Evolutionary conservation across 495 filamentous ascomycete species (phyloP), one percentile per base, ranked within the genome.

Genomic region (Aspergillus nidulans): DNA sequence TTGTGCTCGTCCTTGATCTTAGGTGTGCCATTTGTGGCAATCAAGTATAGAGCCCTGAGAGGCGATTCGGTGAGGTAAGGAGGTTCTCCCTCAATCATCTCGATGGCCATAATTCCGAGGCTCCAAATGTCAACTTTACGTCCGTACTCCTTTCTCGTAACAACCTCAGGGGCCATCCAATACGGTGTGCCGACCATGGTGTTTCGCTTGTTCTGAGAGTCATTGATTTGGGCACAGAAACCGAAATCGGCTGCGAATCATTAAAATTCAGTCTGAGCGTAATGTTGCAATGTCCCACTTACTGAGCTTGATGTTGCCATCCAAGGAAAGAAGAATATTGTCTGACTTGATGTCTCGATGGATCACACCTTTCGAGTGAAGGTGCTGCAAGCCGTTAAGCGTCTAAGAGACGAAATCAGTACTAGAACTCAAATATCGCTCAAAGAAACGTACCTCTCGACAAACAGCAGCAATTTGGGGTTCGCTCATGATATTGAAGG

Each of bases 171-270:
- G 3, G 94, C 94, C 94, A 98, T 98, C 94, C 94, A 98, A 68
- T 98, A 98, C 2, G 94, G 94, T 19, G 94, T 98, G 20, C 94
- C 94, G 51, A 98, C 94, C 94, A 98, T 98, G 4, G 94, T 98
- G 21, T 94, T 97, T 30, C 94, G 87, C 79, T 97, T 97, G 70
- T 89, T 92, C 42, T 96, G 91, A 39, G 89, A 85, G 61, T 97
- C 92, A 68, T 97, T 96, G 76, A 98, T 97, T 72, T 97, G 92
- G 15, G 94, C 94, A 72, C 94, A 97, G 75, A 98, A 98, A 19
- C 94, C 94, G 67, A 98, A 98, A 78, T 98, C 94, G 65, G 94
- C 92, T 96, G 57, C 20, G 52, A 30, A 25, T 13, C 6, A 55
- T 83, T 67, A 81, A n/a, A n/a, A 65, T 24, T 19, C 16, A 12